Evolutionary conservation across 2,329 filamentous ascomycete genomes (phyloP).

Genomic region (Aspergillus costaricaensis): DNA sequence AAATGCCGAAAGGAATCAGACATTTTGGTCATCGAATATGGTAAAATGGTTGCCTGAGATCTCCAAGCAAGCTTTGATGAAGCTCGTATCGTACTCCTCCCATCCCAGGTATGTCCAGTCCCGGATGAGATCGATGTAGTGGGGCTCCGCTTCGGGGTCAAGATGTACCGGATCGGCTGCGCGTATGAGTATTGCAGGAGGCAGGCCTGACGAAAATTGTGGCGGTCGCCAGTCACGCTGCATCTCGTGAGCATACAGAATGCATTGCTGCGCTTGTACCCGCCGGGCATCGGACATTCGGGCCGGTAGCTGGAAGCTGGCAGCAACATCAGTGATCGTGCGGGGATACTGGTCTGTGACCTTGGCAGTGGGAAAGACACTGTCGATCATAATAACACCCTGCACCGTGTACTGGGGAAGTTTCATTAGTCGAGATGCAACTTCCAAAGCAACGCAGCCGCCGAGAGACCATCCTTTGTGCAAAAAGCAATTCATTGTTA

Average conservation of each 20-base stretch:
- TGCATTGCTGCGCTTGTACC: constrained; percentile 3
- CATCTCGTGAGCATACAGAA: constrained; percentile 4
- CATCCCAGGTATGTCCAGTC: constrained; percentile 5
- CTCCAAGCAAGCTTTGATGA: neutral
- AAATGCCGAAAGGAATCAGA: neutral
- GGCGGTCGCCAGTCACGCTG: constrained; percentile 7
- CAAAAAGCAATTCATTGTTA: neutral
- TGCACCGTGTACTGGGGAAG: constrained; percentile 9
- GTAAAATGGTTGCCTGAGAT: constrained; percentile 11
- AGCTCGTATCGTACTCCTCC: constrained; percentile 6
- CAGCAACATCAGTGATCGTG: constrained; percentile 1
- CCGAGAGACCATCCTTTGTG: constrained; percentile 11
- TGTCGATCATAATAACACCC: constrained; percentile 10
- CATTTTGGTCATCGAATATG: constrained; percentile 4
- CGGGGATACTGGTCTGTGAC: constrained; percentile 3
- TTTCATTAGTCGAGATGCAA: constrained; percentile 12
- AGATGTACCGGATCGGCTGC: constrained; percentile 1
- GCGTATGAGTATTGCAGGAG: constrained; percentile 4
- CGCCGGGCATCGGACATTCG: neutral
- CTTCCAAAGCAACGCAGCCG: constrained; percentile 11
- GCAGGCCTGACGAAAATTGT: neutral
- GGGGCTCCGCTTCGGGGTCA: neutral
- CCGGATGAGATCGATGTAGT: constrained; percentile 3
- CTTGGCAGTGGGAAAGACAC: neutral
- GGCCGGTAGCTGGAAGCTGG: neutral